A percentile compares a stretch with the other conserved stretches of the same genome.
phyloP scores from a whole-genome alignment of 306 rosid species.

The Casuarina equisetifolia region DNA sequence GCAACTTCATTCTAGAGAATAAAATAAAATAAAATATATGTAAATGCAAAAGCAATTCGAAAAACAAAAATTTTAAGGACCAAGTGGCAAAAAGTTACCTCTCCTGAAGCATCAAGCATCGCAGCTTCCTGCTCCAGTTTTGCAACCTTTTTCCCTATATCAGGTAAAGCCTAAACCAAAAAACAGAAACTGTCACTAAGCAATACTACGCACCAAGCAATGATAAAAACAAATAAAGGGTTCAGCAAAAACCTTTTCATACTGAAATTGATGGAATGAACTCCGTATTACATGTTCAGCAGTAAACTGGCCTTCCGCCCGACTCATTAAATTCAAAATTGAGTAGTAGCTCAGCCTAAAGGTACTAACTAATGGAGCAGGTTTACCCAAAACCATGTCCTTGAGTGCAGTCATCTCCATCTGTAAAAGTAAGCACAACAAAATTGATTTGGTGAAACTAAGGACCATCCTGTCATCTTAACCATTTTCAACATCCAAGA shows the following conservation, averaged over 20 bases:
- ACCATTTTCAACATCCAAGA: constrained; percentile 24
- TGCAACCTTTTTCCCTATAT: constrained; percentile 75
- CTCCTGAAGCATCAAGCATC: constrained; percentile 86
- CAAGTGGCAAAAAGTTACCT: constrained; percentile 46
- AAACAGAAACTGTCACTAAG: constrained; percentile 17
- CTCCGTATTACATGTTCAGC: constrained; percentile 93
- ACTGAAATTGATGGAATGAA: constrained; percentile 95
- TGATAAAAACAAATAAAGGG: constrained; percentile 23
- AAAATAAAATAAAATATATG: constrained; percentile 11
- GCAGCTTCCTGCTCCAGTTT: constrained; percentile 86
- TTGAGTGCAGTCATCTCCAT: constrained; percentile 93
- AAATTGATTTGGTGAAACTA: constrained; percentile 12
- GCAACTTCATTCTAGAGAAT: constrained; percentile 73
- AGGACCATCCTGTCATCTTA: constrained; percentile 11
- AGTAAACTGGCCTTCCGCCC: constrained; percentile 97
- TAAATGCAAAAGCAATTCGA: constrained; percentile 15
- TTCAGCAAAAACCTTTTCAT: constrained; percentile 74
- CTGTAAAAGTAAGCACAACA: constrained; percentile 41
- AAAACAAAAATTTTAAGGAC: constrained; percentile 14
- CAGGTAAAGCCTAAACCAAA: constrained; percentile 77
- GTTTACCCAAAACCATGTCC: constrained; percentile 98
- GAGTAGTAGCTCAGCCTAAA: constrained; percentile 99
- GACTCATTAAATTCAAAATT: constrained; percentile 95
- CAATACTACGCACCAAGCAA: constrained; percentile 19
- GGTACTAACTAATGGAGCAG: constrained; percentile 95